Evolutionary conservation across 805 yeast genomes (phyloP).

Genomic region (Hanseniaspora lachancei): DNA sequence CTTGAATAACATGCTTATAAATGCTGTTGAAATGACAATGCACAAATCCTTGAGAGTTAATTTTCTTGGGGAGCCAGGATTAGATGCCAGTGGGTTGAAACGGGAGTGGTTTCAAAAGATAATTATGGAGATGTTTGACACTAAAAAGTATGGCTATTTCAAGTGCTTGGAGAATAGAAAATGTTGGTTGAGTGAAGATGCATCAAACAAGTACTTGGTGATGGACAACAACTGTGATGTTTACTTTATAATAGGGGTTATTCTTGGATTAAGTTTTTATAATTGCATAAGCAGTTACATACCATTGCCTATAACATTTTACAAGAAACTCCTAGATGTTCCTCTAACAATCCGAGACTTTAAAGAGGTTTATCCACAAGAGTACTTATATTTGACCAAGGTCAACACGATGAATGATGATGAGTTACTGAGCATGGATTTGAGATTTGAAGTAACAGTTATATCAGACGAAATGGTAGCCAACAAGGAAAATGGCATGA

Average conservation of each 20-base stretch:
- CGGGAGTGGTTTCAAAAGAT: slow-evolving; percentile 86
- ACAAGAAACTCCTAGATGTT: slow-evolving; percentile 53
- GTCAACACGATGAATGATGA: slow-evolving; percentile 34
- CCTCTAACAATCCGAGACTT: slow-evolving; percentile 52
- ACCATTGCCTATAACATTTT: slow-evolving; percentile 60
- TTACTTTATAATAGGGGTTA: slow-evolving; percentile 70
- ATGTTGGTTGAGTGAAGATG: slow-evolving; percentile 57
- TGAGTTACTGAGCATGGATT: slow-evolving; percentile 37
- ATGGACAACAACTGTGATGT: slow-evolving; percentile 31
- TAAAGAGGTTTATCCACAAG: slow-evolving; percentile 51
- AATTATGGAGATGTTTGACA: slow-evolving; percentile 49
- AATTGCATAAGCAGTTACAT: slow-evolving; percentile 79
- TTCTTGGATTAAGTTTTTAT: slow-evolving; percentile 79
- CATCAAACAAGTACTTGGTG: slow-evolving; percentile 17
- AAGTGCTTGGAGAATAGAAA: slow-evolving; percentile 53
- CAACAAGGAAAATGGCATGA: slow-evolving; percentile 5
- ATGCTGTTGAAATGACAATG: slow-evolving; percentile 33
- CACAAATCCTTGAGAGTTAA: slow-evolving; percentile 66
- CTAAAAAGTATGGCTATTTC: slow-evolving; percentile 56
- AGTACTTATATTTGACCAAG: slow-evolving; percentile 39
- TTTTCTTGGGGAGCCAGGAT: slow-evolving; percentile 78
- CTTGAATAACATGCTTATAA: background rate
- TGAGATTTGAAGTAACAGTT: slow-evolving; percentile 41
- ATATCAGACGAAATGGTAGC: background rate
- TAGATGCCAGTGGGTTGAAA: slow-evolving; percentile 88